Conservation (phyloP, 345 rosid species). For the Arabis hirsuta region DNA sequence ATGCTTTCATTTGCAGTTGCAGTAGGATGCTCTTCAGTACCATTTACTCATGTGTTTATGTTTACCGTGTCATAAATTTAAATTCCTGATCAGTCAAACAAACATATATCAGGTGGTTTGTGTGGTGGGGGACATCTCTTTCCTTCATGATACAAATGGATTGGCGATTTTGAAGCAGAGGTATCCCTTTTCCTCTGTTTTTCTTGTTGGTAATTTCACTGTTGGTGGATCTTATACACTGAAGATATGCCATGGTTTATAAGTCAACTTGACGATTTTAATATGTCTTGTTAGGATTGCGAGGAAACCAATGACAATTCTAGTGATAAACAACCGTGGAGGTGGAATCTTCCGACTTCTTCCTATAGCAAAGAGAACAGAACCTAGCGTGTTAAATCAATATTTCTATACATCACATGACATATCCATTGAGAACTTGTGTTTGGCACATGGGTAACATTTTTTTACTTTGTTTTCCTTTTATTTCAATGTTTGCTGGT, state of each 20-base stretch:
- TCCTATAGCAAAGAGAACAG: conserved; percentile 80
- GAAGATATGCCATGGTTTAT: conserved; percentile 2
- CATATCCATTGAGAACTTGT: conserved; percentile 71
- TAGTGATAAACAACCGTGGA: conserved; percentile 92
- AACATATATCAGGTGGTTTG: conserved; percentile 62
- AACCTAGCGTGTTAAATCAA: conserved; percentile 63
- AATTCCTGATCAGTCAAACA: conserved; percentile 18
- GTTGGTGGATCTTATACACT: conserved; percentile 4
- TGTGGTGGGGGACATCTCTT: conserved; percentile 86
- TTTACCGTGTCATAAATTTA: conserved; percentile 4
- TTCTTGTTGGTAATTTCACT: conserved; percentile 7
- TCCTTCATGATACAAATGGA: conserved; percentile 97
- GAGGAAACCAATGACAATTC: conserved; percentile 82
- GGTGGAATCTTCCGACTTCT: conserved; percentile 98
- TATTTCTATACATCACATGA: conserved; percentile 88
- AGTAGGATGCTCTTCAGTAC: background rate
- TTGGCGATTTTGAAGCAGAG: conserved; percentile 79
- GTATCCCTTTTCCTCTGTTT: conserved; percentile 44
- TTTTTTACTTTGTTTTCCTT: conserved; percentile 26
- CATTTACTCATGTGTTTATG: conserved; percentile 13
- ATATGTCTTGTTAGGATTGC: conserved; percentile 51
- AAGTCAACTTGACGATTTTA: conserved; percentile 16
- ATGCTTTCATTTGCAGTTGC: conserved; percentile 5
- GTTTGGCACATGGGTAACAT: conserved; percentile 83
- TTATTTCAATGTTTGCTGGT: conserved; percentile 11